Base-by-base conservation (phyloP, 2,329 filamentous ascomycete genomes). In the Alternaria gansuensis region DNA sequence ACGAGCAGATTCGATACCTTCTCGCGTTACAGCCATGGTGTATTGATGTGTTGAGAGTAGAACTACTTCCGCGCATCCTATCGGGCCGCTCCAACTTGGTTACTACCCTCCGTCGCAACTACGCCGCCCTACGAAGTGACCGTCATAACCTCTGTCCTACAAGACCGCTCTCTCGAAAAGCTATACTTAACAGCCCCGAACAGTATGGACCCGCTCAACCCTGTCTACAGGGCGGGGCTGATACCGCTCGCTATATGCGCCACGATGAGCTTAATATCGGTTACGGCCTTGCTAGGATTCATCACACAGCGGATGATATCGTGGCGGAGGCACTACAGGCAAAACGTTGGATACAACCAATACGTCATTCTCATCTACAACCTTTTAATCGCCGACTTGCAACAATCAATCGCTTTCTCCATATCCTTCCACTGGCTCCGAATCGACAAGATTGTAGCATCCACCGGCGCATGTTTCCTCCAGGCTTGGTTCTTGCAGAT, bases 301-400 rank as follows among this genome's bases (percentile, higher is more conserved):
- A 81, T 85, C 60, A 83, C 82, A 9, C 81, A 82, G 61, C 80
- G 82, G 24, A 70, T 85, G n/a, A 66, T 84, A 31, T 80, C 81
- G 59, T 84, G 82, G 82, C 76, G 79, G 45, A 77, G 75, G 53
- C 79, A 79, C 59, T 82, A 83, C 65, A 70, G 76, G 37, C 75
- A 80, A 60, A 82, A 82, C 58, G 82, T 84, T 52, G 82, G 82
- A 59, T 82, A 83, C 71, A 85, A 85, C 63, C 82, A 85, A 72
- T 84, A 83, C 54, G 75, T 85, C n/a, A 70, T 84, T 37, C 77
- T 85, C 24, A 84, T 84, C 50, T 84, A 82, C 70, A 84, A 84
- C 56, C 77, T 85, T 13, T 72, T 84, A 2, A 60, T 85, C 39
- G 83, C 82, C 5, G 83, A 85, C 74, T 75, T 85, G n/a, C 81